A percentile compares a stretch with the other conserved stretches of the same genome.
These are phyloP conservation scores for Starmerella gropengiesseri DNA, from an alignment of 805 yeast species.

Conservation along the genomic window DNA sequence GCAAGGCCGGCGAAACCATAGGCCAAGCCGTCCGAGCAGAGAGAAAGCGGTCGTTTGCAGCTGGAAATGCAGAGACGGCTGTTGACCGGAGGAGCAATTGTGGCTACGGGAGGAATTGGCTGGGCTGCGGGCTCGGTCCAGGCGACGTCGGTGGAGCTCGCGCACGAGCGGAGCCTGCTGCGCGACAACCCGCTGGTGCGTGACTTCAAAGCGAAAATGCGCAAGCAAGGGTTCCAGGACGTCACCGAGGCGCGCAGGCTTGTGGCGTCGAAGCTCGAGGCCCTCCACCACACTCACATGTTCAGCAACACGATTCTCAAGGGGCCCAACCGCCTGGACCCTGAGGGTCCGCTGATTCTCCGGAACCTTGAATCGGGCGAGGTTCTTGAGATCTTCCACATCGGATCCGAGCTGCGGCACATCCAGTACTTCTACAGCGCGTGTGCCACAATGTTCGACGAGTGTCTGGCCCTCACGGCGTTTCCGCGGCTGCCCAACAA, in stretches of 20 bases:
- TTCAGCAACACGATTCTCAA: conserved; percentile 13
- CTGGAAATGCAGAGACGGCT: no score
- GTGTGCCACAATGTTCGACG: conserved; percentile 71
- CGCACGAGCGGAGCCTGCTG: conserved; percentile 3
- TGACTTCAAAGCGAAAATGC: neutral
- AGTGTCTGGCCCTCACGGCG: conserved; percentile 58
- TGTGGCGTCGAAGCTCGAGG: conserved; percentile 4
- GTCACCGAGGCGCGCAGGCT: neutral
- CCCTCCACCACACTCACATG: conserved; percentile 17
- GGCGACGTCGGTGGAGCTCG: neutral
- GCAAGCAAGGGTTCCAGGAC: conserved; percentile 5
- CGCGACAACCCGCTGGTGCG: conserved; percentile 9
- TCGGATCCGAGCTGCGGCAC: conserved; percentile 25
- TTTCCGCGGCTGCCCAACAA: conserved; percentile 63
- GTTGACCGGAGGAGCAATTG: conserved; percentile 4
- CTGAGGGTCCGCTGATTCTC: conserved; percentile 14
- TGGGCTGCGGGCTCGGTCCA: conserved; percentile 4
- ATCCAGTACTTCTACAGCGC: conserved; percentile 66
- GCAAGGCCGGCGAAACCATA: no score
- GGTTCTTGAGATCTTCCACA: conserved; percentile 7
- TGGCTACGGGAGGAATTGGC: conserved; percentile 1
- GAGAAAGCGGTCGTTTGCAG: no score
- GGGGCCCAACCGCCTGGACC: conserved; percentile 4
- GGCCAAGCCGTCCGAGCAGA: no score
- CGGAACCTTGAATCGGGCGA: conserved; percentile 11